Evolutionary conservation across 176 grass and related monocot genomes (phyloP), one percentile per base, ranked within the genome.

Genomic region (Triticum timopheevii): DNA sequence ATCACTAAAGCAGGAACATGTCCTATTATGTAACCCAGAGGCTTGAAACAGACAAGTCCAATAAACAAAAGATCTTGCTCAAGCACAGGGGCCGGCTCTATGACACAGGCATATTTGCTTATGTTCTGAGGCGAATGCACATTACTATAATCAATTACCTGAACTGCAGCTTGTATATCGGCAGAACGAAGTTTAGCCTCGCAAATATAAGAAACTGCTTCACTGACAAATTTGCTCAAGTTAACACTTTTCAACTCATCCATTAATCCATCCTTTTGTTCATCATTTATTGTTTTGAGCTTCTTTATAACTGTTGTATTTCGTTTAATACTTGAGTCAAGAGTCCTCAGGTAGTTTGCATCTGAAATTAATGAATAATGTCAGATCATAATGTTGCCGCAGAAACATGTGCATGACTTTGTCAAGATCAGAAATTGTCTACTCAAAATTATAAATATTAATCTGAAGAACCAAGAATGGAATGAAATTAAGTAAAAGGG

Each of bases 201-300:
- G 54, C 94, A 99, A 82, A 99, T 99, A 88, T 92, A 90, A 87
- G 97, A 91, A 67, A 94, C 97, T 47, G 94, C 97, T 91, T 99
- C 97, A 10, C 97, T 99, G 72, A 99, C 97, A 92, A 99, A 99
- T 89, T 99, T 99, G 83, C 94, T 99, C 72, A 99, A 88, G 86
- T 99, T 99, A 38, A 99, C 97, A 88, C 92, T 87, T 96, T 94
- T 99, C 74, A 99, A 77, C 35, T 99, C 97, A 79, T 99, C 97
- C 80, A 99, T 91, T 83, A 99, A 83, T 3, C 84, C 79, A 58
- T 96, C 97, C 85, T 90, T 92, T 70, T 93, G 97, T 42, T 99
- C 97, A 79, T 96, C 97, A 81, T 89, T 96, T 88, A 99, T 96
- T 69, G 85, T 92, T 90, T 96, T 99, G 73, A 99, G 90, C 76